Conservation (phyloP, 1,139 yeast genomes). For the Protomyces inundatus region DNA sequence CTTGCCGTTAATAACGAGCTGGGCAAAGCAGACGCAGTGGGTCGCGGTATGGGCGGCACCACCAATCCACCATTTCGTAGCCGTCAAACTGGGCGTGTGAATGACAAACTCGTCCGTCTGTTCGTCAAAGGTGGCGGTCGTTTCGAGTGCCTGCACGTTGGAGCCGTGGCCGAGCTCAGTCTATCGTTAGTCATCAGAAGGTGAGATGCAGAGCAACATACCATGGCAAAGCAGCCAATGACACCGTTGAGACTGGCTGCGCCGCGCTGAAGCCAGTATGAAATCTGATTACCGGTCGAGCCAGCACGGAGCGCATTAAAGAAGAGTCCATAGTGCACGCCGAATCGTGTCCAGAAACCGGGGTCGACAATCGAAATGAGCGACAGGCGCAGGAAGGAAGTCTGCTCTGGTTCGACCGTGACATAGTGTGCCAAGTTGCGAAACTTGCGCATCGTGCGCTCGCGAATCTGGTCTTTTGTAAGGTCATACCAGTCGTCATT, state of each 20-base stretch:
- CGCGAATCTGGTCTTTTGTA: conserved; percentile 49
- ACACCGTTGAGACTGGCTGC: conserved; percentile 59
- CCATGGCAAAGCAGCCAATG: conserved; percentile 91
- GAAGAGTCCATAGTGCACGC: conserved; percentile 65
- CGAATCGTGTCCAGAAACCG: conserved; percentile 60
- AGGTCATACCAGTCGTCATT: conserved; percentile 51
- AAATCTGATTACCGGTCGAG: conserved; percentile 56
- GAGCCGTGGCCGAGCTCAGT: conserved; percentile 94
- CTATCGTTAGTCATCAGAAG: not conserved
- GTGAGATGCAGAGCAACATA: not conserved
- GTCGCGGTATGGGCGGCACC: conserved; percentile 95
- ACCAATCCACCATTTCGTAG: conserved; percentile 98
- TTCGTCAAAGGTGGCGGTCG: conserved; percentile 77
- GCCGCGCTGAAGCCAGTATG: conserved; percentile 73
- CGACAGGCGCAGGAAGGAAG: conserved; percentile 40
- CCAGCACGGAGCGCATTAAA: conserved; percentile 65
- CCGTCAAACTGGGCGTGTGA: conserved; percentile 83
- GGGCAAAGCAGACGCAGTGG: conserved; percentile 74
- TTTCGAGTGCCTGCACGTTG: conserved; percentile 85
- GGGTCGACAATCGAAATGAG: conserved; percentile 50
- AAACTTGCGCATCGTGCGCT: conserved; percentile 50
- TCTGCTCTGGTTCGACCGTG: conserved; percentile 44
- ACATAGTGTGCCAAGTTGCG: conserved; percentile 49
- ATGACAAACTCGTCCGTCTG: conserved; percentile 62
- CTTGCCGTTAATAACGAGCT: conserved; percentile 80